A percentile compares a stretch with the other conserved stretches of the same genome.
These are phyloP conservation scores for Phytophthora vignae DNA, from an alignment of 352 stramenopile species.

Conservation along the genomic window DNA sequence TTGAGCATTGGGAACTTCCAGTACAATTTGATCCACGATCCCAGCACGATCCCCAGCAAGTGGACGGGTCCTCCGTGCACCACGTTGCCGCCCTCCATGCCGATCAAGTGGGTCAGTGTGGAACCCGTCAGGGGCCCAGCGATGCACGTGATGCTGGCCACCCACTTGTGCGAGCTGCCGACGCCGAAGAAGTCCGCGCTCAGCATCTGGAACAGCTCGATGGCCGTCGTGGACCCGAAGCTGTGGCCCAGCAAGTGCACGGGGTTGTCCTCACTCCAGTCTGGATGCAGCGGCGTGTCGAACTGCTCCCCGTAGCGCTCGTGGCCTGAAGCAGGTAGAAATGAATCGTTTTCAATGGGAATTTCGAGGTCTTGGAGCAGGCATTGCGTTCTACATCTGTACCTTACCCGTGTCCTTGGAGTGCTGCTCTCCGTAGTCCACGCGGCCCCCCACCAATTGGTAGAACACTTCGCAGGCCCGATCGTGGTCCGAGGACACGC, in stretches of 20 bases:
- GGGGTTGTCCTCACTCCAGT: conserved; percentile 59
- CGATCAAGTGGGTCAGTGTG: conserved; percentile 61
- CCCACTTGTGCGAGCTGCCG: conserved; percentile 59
- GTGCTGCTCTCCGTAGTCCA: conserved; percentile 73
- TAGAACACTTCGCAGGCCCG: conserved; percentile 74
- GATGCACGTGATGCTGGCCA: conserved; percentile 68
- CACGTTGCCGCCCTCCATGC: conserved; percentile 49
- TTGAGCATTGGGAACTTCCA: conserved; percentile 52
- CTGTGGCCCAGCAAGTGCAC: conserved; percentile 74
- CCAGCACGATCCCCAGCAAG: conserved; percentile 44
- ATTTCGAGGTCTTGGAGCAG: too few relatives aligned
- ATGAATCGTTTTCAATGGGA: too few relatives aligned
- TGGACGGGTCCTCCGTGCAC: conserved; percentile 45
- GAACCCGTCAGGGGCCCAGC: conserved; percentile 64
- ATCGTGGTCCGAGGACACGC: conserved; percentile 74
- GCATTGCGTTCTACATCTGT: not conserved
- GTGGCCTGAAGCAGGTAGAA: conserved; percentile 33
- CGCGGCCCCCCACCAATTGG: conserved; percentile 60
- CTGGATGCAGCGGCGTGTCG: conserved; percentile 33
- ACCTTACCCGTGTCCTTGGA: conserved; percentile 20
- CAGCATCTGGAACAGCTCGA: conserved; percentile 75
- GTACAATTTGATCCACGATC: conserved; percentile 53
- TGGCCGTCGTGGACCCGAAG: conserved; percentile 68
- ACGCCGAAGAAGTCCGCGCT: conserved; percentile 65
- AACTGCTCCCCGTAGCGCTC: conserved; percentile 57